Percentiles rank a stretch among this genome's conserved stretches.
phyloP scores from a whole-genome alignment of 306 rosid genomes.

The Vachellia pachyceras region DNA sequence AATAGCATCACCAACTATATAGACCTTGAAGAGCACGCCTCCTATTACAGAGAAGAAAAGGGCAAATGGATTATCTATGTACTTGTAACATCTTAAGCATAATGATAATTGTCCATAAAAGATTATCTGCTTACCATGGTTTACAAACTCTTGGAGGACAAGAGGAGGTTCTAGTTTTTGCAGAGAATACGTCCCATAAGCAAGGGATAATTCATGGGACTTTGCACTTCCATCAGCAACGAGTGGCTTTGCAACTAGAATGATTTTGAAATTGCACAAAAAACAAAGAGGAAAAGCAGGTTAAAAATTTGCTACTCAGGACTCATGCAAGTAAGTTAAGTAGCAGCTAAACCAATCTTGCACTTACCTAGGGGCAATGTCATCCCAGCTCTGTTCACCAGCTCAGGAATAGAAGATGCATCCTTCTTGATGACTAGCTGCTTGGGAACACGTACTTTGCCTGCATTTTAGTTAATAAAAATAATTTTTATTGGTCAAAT shows the following conservation, averaged over 20 bases:
- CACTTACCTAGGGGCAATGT: slow-evolving; percentile 80
- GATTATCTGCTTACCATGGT: slow-evolving; percentile 67
- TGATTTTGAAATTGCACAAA: slow-evolving; percentile 35
- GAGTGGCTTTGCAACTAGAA: slow-evolving; percentile 91
- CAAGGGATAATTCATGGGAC: slow-evolving; percentile 88
- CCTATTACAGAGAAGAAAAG: slow-evolving; percentile 53
- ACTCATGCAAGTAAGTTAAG: neutral
- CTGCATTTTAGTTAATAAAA: slow-evolving; percentile 47
- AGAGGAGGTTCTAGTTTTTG: slow-evolving; percentile 89
- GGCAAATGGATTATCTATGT: slow-evolving; percentile 26
- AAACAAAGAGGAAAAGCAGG: neutral
- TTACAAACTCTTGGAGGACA: slow-evolving; percentile 93
- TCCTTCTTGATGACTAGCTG: slow-evolving; percentile 90
- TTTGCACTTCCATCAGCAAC: slow-evolving; percentile 94
- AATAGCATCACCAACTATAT: slow-evolving; percentile 89
- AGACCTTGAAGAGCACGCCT: slow-evolving; percentile 92
- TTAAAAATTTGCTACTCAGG: neutral
- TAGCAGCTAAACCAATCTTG: slow-evolving; percentile 17
- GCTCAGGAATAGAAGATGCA: slow-evolving; percentile 77
- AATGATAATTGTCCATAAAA: slow-evolving; percentile 17
- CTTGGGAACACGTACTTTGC: slow-evolving; percentile 77
- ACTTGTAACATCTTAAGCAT: slow-evolving; percentile 1
- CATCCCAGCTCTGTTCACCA: slow-evolving; percentile 70
- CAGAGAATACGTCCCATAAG: slow-evolving; percentile 78
- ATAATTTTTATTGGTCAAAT: slow-evolving; percentile 13